Evolutionary conservation across 371 early-diverging fungal genomes (phyloP).

Genomic region (Rhizopus microsporus): DNA sequence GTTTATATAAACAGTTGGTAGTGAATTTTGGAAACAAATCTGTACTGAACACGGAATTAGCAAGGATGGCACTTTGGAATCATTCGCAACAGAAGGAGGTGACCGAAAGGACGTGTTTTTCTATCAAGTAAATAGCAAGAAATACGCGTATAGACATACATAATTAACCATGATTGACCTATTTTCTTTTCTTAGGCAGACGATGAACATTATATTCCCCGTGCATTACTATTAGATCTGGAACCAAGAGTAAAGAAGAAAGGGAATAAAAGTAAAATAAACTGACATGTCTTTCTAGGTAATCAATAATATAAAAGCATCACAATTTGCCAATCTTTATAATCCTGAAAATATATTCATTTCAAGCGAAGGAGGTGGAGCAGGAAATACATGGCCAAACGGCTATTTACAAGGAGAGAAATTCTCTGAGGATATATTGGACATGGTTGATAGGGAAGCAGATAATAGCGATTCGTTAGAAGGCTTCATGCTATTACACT

Average conservation of each 20-base stretch:
- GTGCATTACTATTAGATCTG: constrained; percentile 88
- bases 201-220: constrained; percentile 93
- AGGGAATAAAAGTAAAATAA: background rate
- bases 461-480: constrained; percentile 93
- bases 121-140: constrained; percentile 76
- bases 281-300: constrained; percentile 44
- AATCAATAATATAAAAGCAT: constrained; percentile 70
- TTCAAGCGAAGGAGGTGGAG: constrained; percentile 92
- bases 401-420: constrained; percentile 85
- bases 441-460: constrained; percentile 94
- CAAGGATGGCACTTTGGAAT: constrained; percentile 81
- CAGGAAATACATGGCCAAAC: constrained; percentile 95
- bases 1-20: constrained; percentile 67
- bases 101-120: constrained; percentile 99
- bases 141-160: background rate
- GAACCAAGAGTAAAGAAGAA: constrained; percentile 81
- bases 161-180: background rate
- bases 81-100: constrained; percentile 84
- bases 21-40: constrained; percentile 91
- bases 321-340: constrained; percentile 79
- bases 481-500: constrained; percentile 90
- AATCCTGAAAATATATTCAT: constrained; percentile 92
- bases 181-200: constrained; percentile 65
- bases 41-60: constrained; percentile 91
- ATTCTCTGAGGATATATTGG: constrained; percentile 82